A percentile compares a stretch with the other conserved stretches of the same genome.
Evolutionary conservation across 768 basidiomycete genomes (phyloP).

Genomic region (Tephrocybe rancida): DNA sequence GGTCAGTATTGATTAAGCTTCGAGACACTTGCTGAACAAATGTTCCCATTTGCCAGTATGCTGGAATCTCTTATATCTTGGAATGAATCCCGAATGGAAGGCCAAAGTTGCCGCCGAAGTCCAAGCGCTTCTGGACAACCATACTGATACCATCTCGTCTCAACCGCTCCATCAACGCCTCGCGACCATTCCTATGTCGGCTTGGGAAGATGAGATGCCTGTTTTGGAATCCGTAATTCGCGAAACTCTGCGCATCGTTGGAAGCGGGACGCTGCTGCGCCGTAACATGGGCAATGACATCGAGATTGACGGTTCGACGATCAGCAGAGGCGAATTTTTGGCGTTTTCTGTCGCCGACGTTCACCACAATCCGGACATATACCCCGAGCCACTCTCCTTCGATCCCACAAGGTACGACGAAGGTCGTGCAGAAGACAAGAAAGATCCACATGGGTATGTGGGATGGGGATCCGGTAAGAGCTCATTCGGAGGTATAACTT

Average conservation of each 20-base stretch:
- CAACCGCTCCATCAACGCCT: slow-evolving; percentile 37
- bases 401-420: slow-evolving; percentile 35
- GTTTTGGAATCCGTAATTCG: slow-evolving; percentile 37
- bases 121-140: slow-evolving; percentile 26
- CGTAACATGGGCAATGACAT: slow-evolving; percentile 35
- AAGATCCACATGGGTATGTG: slow-evolving; percentile 30
- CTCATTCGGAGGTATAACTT: background rate
- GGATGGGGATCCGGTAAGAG: slow-evolving; percentile 43
- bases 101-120: slow-evolving; percentile 29
- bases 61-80: slow-evolving; percentile 37
- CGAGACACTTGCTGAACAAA: no score
- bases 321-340: slow-evolving; percentile 36
- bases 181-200: slow-evolving; percentile 32
- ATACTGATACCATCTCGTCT: slow-evolving; percentile 22
- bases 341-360: slow-evolving; percentile 33
- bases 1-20: slow-evolving; percentile 19
- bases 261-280: slow-evolving; percentile 31
- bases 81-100: slow-evolving; percentile 35
- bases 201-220: slow-evolving; percentile 43
- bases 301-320: slow-evolving; percentile 22
- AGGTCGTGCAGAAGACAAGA: slow-evolving; percentile 38
- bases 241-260: slow-evolving; percentile 38
- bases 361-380: slow-evolving; percentile 37
- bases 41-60: no score
- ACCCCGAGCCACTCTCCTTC: slow-evolving; percentile 33